phyloP scores from a whole-genome alignment of 257 asterid species.

The Nicotiana paniculata region DNA sequence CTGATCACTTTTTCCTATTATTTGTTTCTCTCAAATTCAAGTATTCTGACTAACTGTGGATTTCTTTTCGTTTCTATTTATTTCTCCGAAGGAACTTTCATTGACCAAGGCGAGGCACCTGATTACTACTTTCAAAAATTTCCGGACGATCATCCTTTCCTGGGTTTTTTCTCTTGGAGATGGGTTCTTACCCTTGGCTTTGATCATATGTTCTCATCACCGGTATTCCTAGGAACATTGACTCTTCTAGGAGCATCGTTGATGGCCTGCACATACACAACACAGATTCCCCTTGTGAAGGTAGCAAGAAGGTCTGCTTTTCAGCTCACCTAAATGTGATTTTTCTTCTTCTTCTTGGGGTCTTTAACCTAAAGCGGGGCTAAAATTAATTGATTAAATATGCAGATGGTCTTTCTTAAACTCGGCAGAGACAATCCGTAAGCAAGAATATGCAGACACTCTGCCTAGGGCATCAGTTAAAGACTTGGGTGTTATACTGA shows the following conservation, averaged over 20 bases:
- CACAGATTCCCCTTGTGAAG: conserved; percentile 85
- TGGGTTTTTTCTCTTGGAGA: conserved; percentile 83
- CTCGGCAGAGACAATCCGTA: conserved; percentile 60
- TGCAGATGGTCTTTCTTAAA: conserved; percentile 83
- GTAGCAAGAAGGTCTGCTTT: conserved; percentile 83
- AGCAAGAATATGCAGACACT: conserved; percentile 73
- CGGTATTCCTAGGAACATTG: conserved; percentile 66
- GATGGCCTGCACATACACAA: conserved; percentile 85
- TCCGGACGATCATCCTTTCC: conserved; percentile 62
- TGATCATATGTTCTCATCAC: conserved; percentile 91
- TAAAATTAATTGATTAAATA: conserved; percentile 9
- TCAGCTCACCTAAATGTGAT: background rate
- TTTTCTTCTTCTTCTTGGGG: background rate
- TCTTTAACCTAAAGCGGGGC: background rate
- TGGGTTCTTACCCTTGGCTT: conserved; percentile 87
- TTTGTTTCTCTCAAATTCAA: background rate
- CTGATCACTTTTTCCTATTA: background rate
- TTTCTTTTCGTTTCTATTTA: background rate
- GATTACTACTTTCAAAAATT: conserved; percentile 59
- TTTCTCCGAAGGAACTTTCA: conserved; percentile 49
- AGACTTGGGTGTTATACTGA: conserved; percentile 78
- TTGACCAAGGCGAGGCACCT: conserved; percentile 82
- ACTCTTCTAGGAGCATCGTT: conserved; percentile 78
- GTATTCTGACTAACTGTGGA: background rate
- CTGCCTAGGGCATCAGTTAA: conserved; percentile 73